Evolutionary conservation across 306 rosid genomes (phyloP).

Genomic region (Gastrolobium bilobum): DNA sequence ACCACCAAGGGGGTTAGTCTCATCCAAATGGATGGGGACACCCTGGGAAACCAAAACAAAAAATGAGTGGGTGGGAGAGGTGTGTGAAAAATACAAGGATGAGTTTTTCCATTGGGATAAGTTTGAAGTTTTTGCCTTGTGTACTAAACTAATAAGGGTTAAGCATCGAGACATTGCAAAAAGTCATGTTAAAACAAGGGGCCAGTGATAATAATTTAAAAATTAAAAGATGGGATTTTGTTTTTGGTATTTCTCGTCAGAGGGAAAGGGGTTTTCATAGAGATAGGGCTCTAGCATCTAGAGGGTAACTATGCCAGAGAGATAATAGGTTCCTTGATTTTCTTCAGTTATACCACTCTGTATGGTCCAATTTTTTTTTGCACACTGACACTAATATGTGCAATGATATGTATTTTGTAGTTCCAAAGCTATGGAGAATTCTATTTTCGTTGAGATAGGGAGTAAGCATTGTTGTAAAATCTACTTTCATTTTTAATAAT

Average conservation of each 20-base stretch:
- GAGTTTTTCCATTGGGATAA: background rate
- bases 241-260: background rate
- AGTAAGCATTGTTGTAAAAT: slow-evolving; percentile 14
- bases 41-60: too few relatives aligned
- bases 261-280: background rate
- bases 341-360: slow-evolving; percentile 22
- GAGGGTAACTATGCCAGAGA: slow-evolving; percentile 5
- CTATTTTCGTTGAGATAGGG: background rate
- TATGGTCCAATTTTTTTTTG: background rate
- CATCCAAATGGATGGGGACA: too few relatives aligned
- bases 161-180: background rate
- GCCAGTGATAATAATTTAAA: background rate
- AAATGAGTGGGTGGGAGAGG: too few relatives aligned
- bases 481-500: slow-evolving; percentile 6
- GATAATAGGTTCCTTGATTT: slow-evolving; percentile 20
- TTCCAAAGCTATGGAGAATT: background rate
- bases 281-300: background rate
- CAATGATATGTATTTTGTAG: background rate
- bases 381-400: background rate
- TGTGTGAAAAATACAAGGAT: background rate
- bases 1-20: too few relatives aligned
- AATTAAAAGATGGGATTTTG: background rate
- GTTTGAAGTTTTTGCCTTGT: background rate
- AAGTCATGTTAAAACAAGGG: background rate
- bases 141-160: background rate